phyloP scores from a whole-genome alignment of 2,329 filamentous ascomycete genomes.

The Graphium sp. region DNA sequence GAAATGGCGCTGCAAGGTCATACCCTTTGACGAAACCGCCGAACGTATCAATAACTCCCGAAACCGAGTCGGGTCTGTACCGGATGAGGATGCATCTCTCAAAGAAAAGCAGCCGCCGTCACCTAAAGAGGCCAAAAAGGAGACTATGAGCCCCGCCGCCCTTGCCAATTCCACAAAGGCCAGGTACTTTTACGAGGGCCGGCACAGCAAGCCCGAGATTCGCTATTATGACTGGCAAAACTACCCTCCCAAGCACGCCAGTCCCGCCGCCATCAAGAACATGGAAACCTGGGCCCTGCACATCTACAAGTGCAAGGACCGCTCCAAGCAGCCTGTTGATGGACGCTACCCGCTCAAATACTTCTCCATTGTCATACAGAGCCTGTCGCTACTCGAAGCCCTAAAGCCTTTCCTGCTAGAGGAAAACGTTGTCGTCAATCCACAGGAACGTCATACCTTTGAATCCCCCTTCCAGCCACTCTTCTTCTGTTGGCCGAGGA shows the following conservation, averaged over 20 bases:
- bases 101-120: too few species aligned
- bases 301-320: constrained; percentile 27
- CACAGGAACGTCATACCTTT: constrained; percentile 18
- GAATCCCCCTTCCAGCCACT: constrained; percentile 20
- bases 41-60: constrained; percentile 7
- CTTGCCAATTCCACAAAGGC: constrained; percentile 14
- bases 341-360: constrained; percentile 20
- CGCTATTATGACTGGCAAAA: constrained; percentile 18
- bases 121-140: constrained; percentile 5
- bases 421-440: constrained; percentile 20
- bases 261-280: constrained; percentile 16
- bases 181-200: constrained; percentile 22
- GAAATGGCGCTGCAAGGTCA: constrained; percentile 15
- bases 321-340: constrained; percentile 18
- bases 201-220: constrained; percentile 7
- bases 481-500: constrained; percentile 26
- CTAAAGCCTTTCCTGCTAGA: constrained; percentile 24
- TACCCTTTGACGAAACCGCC: constrained; percentile 7
- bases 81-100: too few species aligned
- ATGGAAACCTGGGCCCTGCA: constrained; percentile 24
- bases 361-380: constrained; percentile 23
- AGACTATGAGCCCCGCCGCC: constrained; percentile 10
- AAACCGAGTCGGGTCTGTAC: too few species aligned
- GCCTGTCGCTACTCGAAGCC: constrained; percentile 19
- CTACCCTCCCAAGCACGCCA: constrained; percentile 22